Percentiles rank a stretch among this genome's conserved stretches.
These are phyloP conservation scores for Penicillium brevicompactum DNA, from an alignment of 2,329 filamentous ascomycete species.

Conservation along the genomic window DNA sequence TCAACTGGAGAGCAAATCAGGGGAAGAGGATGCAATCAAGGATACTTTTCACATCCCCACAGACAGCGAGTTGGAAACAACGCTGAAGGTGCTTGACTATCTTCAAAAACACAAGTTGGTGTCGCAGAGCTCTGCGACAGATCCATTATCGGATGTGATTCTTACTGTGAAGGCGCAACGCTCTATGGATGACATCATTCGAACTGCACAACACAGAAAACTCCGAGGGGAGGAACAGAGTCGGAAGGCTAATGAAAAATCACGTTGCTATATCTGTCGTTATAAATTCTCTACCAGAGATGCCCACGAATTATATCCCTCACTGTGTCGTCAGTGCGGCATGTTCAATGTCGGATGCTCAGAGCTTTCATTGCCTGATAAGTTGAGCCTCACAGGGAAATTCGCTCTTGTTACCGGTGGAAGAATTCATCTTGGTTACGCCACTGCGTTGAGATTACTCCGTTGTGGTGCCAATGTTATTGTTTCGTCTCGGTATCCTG, in stretches of 20 bases:
- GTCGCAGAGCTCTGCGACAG: constrained; percentile 1
- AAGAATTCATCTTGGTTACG: constrained; percentile 39
- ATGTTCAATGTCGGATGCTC: constrained; percentile 37
- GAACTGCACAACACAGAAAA: constrained; percentile 1
- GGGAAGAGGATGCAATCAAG: not conserved
- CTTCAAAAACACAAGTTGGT: constrained; percentile 15
- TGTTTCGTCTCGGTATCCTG: constrained; percentile 40
- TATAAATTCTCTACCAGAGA: constrained; percentile 16
- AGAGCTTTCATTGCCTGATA: constrained; percentile 30
- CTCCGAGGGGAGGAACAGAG: not conserved
- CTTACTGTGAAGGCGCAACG: constrained; percentile 10
- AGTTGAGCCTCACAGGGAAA: constrained; percentile 26
- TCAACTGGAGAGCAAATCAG: constrained; percentile 12
- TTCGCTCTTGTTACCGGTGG: constrained; percentile 41
- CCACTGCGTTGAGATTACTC: constrained; percentile 36
- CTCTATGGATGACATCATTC: constrained; percentile 3
- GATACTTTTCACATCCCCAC: constrained; percentile 13
- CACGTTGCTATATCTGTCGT: constrained; percentile 39
- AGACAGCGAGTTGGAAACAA: constrained; percentile 12
- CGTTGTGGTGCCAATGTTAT: constrained; percentile 40
- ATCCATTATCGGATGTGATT: constrained; percentile 12
- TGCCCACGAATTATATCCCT: constrained; percentile 27
- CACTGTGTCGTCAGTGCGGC: constrained; percentile 38
- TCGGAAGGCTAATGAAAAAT: not conserved
- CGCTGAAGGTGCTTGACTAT: constrained; percentile 23